Evolutionary conservation across 2,329 filamentous ascomycete species (phyloP).

Genomic region (Aspergillus sp.): DNA sequence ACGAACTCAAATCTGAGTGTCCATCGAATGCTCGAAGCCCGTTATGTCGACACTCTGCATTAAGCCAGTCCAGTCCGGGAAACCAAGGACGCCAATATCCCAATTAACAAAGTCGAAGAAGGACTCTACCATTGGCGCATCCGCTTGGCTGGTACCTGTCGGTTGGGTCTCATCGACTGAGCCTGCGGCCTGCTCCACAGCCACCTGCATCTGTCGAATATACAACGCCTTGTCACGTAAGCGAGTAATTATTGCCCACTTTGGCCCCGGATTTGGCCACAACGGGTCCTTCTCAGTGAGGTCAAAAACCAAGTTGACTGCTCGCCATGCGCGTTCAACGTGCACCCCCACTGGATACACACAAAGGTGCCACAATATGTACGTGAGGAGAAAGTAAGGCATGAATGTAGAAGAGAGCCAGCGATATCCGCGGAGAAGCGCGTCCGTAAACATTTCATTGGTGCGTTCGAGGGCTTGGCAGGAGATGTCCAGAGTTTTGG

Average conservation of each 20-base stretch:
- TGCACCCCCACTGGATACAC: slow-evolving; percentile 38
- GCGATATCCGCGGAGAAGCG: slow-evolving; percentile 40
- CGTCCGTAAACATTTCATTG: slow-evolving; percentile 35
- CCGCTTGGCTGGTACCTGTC: neutral
- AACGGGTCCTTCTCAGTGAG: slow-evolving; percentile 20
- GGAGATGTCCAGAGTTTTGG: slow-evolving; percentile 32
- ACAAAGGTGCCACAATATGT: slow-evolving; percentile 49
- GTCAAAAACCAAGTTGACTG: slow-evolving; percentile 18
- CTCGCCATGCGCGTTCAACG: slow-evolving; percentile 38
- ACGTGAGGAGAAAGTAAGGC: slow-evolving; percentile 49
- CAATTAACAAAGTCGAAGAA: slow-evolving; percentile 19
- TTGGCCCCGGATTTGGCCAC: slow-evolving; percentile 25
- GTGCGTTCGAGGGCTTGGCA: slow-evolving; percentile 38
- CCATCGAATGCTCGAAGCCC: neutral
- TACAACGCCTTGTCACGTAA: slow-evolving; percentile 23
- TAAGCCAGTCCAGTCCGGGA: slow-evolving; percentile 24
- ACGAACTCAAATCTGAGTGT: neutral
- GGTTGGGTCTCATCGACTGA: neutral
- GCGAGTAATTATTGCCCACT: slow-evolving; percentile 25
- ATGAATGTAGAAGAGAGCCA: slow-evolving; percentile 47
- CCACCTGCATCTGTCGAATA: slow-evolving; percentile 12
- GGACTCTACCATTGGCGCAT: neutral
- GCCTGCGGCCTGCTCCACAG: neutral
- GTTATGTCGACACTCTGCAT: neutral
- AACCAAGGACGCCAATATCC: slow-evolving; percentile 23